Conservation (phyloP, 768 basidiomycete species). For the Serendipita vermifera region DNA sequence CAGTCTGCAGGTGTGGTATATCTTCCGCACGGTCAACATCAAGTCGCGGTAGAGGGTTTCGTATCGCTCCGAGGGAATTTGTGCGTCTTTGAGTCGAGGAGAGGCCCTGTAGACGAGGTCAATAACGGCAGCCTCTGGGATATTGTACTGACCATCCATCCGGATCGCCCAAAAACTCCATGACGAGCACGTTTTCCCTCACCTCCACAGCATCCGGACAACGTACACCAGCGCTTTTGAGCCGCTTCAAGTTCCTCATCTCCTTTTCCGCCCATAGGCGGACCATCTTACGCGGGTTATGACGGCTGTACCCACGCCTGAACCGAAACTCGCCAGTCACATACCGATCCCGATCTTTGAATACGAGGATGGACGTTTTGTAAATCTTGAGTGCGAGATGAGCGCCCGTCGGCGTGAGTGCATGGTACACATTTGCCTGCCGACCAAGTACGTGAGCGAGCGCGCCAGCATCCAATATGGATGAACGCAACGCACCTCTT, state of each 20-base stretch:
- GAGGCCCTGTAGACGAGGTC: slow-evolving; percentile 52
- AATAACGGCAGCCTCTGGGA: too few relatives aligned
- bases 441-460: neutral
- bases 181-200: slow-evolving; percentile 91
- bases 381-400: slow-evolving; percentile 95
- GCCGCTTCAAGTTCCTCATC: slow-evolving; percentile 84
- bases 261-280: slow-evolving; percentile 99
- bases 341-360: slow-evolving; percentile 96
- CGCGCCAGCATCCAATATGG: neutral
- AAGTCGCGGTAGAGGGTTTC: slow-evolving; percentile 63
- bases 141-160: slow-evolving; percentile 72
- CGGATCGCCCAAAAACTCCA: slow-evolving; percentile 76
- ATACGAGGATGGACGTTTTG: slow-evolving; percentile 94
- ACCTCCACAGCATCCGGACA: slow-evolving; percentile 89
- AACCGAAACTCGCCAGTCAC: slow-evolving; percentile 83
- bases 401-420: slow-evolving; percentile 36
- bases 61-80: slow-evolving; percentile 38
- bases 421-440: slow-evolving; percentile 96
- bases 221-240: slow-evolving; percentile 68
- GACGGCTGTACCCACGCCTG: slow-evolving; percentile 33
- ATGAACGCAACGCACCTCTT: slow-evolving; percentile 52
- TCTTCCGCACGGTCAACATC: slow-evolving; percentile 60
- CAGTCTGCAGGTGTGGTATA: slow-evolving; percentile 84
- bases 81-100: slow-evolving; percentile 85
- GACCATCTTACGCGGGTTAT: slow-evolving; percentile 97